Evolutionary conservation across 1,139 yeast species (phyloP), one percentile per base, ranked within the genome.

Genomic region (Hyphopichia khmerensis): DNA sequence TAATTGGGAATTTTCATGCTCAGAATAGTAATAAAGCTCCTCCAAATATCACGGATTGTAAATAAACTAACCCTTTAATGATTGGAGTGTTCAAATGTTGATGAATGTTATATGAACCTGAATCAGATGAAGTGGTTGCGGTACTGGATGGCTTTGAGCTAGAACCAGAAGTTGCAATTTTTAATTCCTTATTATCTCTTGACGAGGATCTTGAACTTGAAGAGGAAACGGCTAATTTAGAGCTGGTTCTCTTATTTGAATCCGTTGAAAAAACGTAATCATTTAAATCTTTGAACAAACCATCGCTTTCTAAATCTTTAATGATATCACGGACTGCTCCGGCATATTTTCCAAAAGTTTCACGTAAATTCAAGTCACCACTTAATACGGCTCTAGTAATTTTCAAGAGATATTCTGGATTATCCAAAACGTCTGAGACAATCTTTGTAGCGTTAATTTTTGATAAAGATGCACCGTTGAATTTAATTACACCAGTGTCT

Each of bases 271-370:
- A 73, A 5, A 73, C 51, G 38, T 60, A 62, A 38, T 58, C 44
- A 50, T 73, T 73, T 57, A 73, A 67, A 42, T 68, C 64, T 15
- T 52, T 62, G 48, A 73, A 73, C 17, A 71, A 56, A 3, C 79
- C 79, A 40, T 59, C 64, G 30, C 55, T 48, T 50, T 73, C 75
- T 36, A 72, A 63, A 38, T 65, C 74, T 3, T 41, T 42, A 33
- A 70, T 44, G 18, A 72, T 65, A 10, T 51, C 58, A 41, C 50
- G 54, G 21, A 71, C 42, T 3, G 75, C 75, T 6, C 56, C 55
- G 11, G 60, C 43, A 50, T 72, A 73, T 47, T 64, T 62, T 26
- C 66, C 64, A 23, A 64, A 48, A 31, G 43, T 21, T 9, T 52
- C 46, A 4, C 49, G 41, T 17, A 49, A 32, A 38, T 47, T 41